Evolutionary conservation across 179 eudicot species (phyloP).

Genomic region (Spergularia azorica): DNA sequence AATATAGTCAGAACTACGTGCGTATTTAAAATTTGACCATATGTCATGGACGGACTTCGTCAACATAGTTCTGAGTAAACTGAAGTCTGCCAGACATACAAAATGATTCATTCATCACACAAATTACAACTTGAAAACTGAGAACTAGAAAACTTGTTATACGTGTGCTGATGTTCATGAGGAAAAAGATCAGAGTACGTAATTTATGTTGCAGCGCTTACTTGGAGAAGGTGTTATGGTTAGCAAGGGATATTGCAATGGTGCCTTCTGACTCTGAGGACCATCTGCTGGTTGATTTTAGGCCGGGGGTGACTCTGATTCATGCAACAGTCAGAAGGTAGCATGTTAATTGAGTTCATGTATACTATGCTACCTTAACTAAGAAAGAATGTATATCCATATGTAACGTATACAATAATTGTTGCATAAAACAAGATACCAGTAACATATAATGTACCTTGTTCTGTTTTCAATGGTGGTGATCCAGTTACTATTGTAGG

Average conservation of each 20-base stretch:
- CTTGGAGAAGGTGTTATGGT: constrained; percentile 25
- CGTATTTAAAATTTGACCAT: not conserved
- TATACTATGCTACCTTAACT: no score
- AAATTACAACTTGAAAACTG: no score
- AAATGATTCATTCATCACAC: no score
- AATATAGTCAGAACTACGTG: not conserved
- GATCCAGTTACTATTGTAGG: constrained; percentile 10
- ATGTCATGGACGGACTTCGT: no score
- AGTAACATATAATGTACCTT: not conserved
- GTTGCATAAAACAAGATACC: not conserved
- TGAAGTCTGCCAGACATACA: no score
- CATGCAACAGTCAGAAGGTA: not conserved
- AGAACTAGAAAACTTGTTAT: no score
- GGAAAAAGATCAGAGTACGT: not conserved
- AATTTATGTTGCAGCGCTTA: constrained; percentile 7
- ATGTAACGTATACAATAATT: no score
- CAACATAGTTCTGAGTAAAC: no score
- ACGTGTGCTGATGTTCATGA: no score
- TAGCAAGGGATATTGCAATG: not conserved
- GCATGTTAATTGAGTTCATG: not conserved
- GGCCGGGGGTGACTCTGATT: not conserved
- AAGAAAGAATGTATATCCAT: no score
- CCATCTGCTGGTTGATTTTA: constrained; percentile 1
- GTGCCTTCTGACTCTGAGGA: constrained; percentile 12
- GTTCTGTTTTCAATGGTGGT: not conserved